Evolutionary conservation across 768 basidiomycete genomes (phyloP).

Genomic region (Kwoniella dendrophila): DNA sequence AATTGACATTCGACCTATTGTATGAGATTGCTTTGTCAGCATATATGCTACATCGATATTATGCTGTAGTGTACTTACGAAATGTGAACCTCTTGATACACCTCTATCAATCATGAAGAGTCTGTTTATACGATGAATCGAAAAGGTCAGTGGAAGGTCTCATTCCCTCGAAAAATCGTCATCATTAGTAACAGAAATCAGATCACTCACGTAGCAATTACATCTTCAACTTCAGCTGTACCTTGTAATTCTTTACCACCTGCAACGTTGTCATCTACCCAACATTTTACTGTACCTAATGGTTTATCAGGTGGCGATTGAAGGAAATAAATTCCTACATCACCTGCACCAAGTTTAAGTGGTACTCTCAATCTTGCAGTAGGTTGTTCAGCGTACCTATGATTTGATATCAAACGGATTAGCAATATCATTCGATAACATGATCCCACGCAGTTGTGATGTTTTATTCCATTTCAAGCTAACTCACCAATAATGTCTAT

Average conservation of each 20-base stretch:
- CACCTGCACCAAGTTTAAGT: conserved; percentile 80
- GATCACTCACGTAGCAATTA: conserved; percentile 69
- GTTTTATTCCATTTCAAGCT: too few species aligned
- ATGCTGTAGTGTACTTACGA: conserved; percentile 53
- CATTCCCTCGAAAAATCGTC: too few species aligned
- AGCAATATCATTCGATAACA: too few species aligned
- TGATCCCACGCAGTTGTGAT: too few species aligned
- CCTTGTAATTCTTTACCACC: conserved; percentile 80
- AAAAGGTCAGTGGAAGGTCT: too few species aligned
- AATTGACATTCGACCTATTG: conserved; percentile 74
- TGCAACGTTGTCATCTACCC: conserved; percentile 93
- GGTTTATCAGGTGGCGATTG: conserved; percentile 65
- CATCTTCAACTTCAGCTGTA: conserved; percentile 66
- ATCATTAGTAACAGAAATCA: too few species aligned
- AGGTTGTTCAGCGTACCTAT: conserved; percentile 73
- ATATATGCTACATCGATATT: not conserved
- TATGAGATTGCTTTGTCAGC: not conserved
- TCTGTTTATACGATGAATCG: conserved; percentile 59
- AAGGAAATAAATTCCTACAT: conserved; percentile 88
- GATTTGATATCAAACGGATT: too few species aligned
- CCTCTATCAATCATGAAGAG: conserved; percentile 81
- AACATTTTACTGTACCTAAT: conserved; percentile 76
- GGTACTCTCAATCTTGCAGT: conserved; percentile 81
- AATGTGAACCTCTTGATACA: conserved; percentile 87
- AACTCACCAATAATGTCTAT: conserved; percentile 76